Evolutionary conservation across 495 filamentous ascomycete species (phyloP).

Genomic region (Lasiosphaeriaceae sp.): DNA sequence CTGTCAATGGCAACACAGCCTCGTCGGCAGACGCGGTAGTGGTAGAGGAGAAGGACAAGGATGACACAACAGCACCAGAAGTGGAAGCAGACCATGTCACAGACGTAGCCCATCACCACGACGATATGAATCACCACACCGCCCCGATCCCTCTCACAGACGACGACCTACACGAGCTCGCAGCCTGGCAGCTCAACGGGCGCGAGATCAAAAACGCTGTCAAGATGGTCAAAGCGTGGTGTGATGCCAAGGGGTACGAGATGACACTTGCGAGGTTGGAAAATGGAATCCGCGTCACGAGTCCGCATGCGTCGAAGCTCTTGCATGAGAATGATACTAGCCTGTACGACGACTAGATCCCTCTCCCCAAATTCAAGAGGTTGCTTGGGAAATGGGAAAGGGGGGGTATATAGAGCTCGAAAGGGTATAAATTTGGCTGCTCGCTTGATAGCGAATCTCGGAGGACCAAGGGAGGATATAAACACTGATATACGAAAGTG

Average conservation of each 20-base stretch:
- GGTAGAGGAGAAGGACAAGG: no score
- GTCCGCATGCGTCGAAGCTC: conserved; percentile 27
- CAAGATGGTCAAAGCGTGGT: conserved; percentile 44
- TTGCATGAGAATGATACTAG: conserved; percentile 13
- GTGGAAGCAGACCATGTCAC: background rate
- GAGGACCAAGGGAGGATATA: no score
- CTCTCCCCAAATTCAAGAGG: no score
- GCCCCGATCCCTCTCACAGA: conserved; percentile 13
- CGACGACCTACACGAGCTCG: conserved; percentile 41
- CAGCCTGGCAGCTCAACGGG: conserved; percentile 51
- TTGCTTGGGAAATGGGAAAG: no score
- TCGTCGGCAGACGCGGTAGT: no score
- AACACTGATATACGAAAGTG: no score
- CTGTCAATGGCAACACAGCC: background rate
- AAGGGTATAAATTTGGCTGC: no score
- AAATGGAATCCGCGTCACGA: conserved; percentile 33
- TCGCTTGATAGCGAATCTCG: no score
- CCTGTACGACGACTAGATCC: conserved; percentile 17
- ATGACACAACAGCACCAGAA: background rate
- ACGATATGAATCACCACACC: background rate
- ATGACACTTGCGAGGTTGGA: conserved; percentile 32
- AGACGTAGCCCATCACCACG: background rate
- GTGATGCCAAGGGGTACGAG: conserved; percentile 31
- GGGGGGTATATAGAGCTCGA: no score
- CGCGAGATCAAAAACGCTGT: conserved; percentile 64